Base-by-base conservation (phyloP, 768 basidiomycete genomes). In the Lactarius sp. region DNA sequence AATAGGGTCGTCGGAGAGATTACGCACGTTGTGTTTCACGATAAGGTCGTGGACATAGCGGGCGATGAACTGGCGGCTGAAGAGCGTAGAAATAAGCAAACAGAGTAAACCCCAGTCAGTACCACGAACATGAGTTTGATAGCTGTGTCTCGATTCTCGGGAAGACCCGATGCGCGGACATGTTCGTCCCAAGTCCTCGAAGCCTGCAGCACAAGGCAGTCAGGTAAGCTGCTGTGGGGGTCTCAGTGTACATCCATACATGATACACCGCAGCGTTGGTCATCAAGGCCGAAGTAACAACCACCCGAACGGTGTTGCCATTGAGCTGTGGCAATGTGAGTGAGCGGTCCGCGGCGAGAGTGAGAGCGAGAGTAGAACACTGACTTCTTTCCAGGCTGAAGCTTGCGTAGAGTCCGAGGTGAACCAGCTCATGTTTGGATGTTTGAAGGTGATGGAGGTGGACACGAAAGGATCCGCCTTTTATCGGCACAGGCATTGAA, bases 41-140 rank as follows among this genome's bases (percentile, higher is more conserved):
- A 65, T 65, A 49, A 60, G 64, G 59, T 65, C 64, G 33, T 65
- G 64, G 59, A 65, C 64, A 51, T 65, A 65, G 34, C 64, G 58
- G 47, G 59, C 53, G 36, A 65, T 65, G 34, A 65, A 65, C 14
- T 65, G 64, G 27, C 64, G 64, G 53, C 64, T 65, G 59, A 65
- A 56, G n/a, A 10, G 50, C 49, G 54, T 46, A 46, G 18, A 53
- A 50, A 64, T 65, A 34, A 65, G 59, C 59, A 56, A 46, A 51
- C 54, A n/a, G 50, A 60, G 60, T 22, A 44, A 59, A 42, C 14
- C 16, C 18, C 16, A 42, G n/a, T 27, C 14, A 10, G 54, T 41
- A 34, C 41, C 31, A 56, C 64, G 41, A 7, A 65, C 64, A 65
- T 65, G 59, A 65, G 59, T n/a, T 5, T 60, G 54, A 65, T 56